These are phyloP conservation scores for Rosa persica DNA, from an alignment of 306 rosid genomes.

Conservation along the genomic window DNA sequence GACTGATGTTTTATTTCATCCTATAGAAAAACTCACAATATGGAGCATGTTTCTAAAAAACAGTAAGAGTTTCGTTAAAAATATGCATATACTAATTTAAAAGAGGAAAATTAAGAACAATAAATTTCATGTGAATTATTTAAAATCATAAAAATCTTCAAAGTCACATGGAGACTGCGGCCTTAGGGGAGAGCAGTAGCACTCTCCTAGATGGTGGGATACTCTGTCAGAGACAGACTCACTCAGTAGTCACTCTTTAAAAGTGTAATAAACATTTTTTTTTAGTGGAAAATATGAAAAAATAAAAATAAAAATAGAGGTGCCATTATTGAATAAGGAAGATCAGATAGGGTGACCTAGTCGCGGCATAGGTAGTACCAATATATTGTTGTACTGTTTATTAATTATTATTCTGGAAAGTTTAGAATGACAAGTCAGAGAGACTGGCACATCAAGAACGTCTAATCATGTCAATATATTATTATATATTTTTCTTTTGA, in stretches of 20 bases:
- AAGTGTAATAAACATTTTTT: neutral
- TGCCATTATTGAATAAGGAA: conserved; percentile 10
- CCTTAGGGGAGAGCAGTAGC: neutral
- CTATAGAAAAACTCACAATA: neutral
- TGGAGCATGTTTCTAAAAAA: neutral
- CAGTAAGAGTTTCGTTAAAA: neutral
- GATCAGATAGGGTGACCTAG: conserved; percentile 6
- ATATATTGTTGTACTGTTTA: conserved; percentile 2
- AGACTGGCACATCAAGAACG: conserved; percentile 27
- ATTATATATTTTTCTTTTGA: neutral
- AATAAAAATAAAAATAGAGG: neutral
- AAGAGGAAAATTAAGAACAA: neutral
- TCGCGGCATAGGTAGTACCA: neutral
- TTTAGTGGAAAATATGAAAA: neutral
- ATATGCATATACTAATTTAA: neutral
- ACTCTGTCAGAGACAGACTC: conserved; percentile 7
- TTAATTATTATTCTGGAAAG: conserved; percentile 6
- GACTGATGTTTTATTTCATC: neutral
- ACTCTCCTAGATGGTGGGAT: conserved; percentile 13
- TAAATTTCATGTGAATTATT: conserved; percentile 1
- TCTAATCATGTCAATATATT: conserved; percentile 40
- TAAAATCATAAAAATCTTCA: neutral
- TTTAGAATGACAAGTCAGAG: conserved; percentile 37
- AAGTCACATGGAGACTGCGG: neutral
- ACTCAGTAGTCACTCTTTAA: neutral